Evolutionary conservation across 441 rosid species (phyloP).

Genomic region (Biscutella laevigata): DNA sequence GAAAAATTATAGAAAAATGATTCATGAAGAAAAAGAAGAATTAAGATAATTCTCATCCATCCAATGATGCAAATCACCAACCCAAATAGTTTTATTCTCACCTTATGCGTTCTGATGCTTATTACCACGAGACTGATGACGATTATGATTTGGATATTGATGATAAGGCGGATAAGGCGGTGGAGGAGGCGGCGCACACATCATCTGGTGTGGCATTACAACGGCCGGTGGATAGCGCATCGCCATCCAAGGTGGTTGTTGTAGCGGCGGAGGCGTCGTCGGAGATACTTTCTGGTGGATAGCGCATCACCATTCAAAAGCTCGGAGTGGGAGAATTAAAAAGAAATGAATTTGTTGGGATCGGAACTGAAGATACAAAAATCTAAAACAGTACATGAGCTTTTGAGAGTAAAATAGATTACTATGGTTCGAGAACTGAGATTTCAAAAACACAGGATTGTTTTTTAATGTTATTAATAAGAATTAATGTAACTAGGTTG

Average conservation of each 20-base stretch:
- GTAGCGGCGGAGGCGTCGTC: too few relatives aligned
- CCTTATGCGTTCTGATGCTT: slow-evolving; percentile 20
- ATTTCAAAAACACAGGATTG: too few relatives aligned
- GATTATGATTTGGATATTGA: slow-evolving; percentile 33
- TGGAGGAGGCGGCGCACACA: slow-evolving; percentile 48
- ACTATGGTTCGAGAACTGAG: too few relatives aligned
- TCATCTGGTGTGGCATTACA: slow-evolving; percentile 79
- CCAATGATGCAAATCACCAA: slow-evolving; percentile 91
- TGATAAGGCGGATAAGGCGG: slow-evolving; percentile 48
- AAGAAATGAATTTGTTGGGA: too few relatives aligned
- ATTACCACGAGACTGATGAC: slow-evolving; percentile 10
- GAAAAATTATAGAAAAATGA: too few relatives aligned
- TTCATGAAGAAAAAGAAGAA: slow-evolving; percentile 56
- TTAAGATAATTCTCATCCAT: slow-evolving; percentile 86
- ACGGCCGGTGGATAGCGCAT: slow-evolving; percentile 67
- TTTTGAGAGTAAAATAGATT: too few relatives aligned
- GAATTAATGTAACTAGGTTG: too few relatives aligned
- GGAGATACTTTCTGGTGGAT: slow-evolving; percentile 22
- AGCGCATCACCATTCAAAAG: too few relatives aligned
- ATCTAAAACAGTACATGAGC: too few relatives aligned
- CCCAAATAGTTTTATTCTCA: slow-evolving; percentile 62
- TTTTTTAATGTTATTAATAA: too few relatives aligned
- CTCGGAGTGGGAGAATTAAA: too few relatives aligned
- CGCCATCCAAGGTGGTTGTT: slow-evolving; percentile 52
- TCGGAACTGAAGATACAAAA: too few relatives aligned